Percentiles rank a stretch among this genome's conserved stretches.
phyloP scores from a whole-genome alignment of 495 filamentous ascomycete species.

The Staphylotrichum longicolle region DNA sequence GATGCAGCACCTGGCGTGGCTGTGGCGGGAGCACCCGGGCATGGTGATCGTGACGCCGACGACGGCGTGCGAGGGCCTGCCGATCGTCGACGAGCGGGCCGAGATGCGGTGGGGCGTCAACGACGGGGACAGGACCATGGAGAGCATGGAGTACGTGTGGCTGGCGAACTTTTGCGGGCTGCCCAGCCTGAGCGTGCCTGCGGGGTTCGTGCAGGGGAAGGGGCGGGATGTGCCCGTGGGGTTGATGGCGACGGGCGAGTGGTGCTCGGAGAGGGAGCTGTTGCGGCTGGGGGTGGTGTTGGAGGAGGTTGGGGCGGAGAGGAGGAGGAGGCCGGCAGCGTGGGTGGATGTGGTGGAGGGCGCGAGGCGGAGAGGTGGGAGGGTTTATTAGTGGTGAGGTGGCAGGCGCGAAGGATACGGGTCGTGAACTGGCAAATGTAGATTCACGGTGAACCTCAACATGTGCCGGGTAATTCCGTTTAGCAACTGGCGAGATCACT shows the following conservation, averaged over 20 bases:
- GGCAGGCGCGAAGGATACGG: no score
- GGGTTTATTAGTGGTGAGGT: not conserved
- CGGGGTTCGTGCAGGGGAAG: slow-evolving; percentile 55
- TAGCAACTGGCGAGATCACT: no score
- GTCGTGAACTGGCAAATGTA: no score
- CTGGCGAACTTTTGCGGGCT: slow-evolving; percentile 78
- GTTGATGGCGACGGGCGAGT: slow-evolving; percentile 79
- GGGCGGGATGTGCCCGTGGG: slow-evolving; percentile 65
- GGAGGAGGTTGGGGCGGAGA: slow-evolving; percentile 43
- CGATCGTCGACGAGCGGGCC: slow-evolving; percentile 46
- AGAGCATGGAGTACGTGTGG: slow-evolving; percentile 84
- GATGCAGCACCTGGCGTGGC: slow-evolving; percentile 72
- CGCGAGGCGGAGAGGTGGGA: slow-evolving; percentile 9
- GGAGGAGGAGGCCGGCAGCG: slow-evolving; percentile 23
- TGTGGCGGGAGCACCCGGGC: slow-evolving; percentile 69
- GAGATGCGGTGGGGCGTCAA: slow-evolving; percentile 63
- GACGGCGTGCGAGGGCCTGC: slow-evolving; percentile 69
- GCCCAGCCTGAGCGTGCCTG: slow-evolving; percentile 67
- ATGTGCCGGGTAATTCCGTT: no score
- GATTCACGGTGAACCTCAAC: no score
- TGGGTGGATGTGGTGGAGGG: slow-evolving; percentile 38
- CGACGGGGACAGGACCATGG: slow-evolving; percentile 65
- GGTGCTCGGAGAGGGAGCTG: slow-evolving; percentile 71
- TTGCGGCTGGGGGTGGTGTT: slow-evolving; percentile 65
- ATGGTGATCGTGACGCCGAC: slow-evolving; percentile 76